Evolutionary conservation across 768 basidiomycete genomes (phyloP), one percentile per base, ranked within the genome.

Genomic region (Amanita rimosa): DNA sequence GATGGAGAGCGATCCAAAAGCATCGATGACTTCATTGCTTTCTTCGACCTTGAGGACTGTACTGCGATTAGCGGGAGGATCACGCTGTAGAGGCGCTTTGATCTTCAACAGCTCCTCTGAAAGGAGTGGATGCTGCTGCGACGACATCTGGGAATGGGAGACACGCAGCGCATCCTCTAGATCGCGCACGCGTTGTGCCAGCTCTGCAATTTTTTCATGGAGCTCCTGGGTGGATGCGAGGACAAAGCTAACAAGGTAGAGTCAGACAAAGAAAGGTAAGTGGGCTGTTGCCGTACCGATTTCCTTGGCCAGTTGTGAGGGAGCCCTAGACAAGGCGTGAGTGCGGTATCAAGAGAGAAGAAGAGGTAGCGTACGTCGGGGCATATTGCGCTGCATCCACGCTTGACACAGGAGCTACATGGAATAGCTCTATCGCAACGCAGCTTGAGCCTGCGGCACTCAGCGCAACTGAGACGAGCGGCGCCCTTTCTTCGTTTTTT

Each of bases 371-470:
- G n/a, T n/a, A n/a, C n/a, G 22, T 89, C 86, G 44, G 86, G 86
- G 62, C 86, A 90, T 53, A 90, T 88, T 49, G 85, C 81, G 44
- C 79, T 81, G 57, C 83, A 85, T 10, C 83, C 84, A 53, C 83
- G 74, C 64, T 89, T 90, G 17, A 87, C 76, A 57, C 86, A 89
- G 1, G 84, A 86, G 54, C 82, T 75, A 57, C 86, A 89, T 8
- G 86, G 86, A 55, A 87, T 71, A 24, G 72, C 72, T 56, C 86
- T 75, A 69, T 89, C 85, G 63, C 86, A 90, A 16, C 80, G 72
- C 52, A 84, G 64, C 62, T 85, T 85, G 34, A 85, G 63, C 54
- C 85, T 75, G 60, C 85, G 73, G 59, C 85, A 89, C 55, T 89
- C 85, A 21, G 85, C 85, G 58, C 85, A 88, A 10, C 83, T 85